Evolutionary conservation across 148 eudicot genomes (phyloP).

Genomic region (Arbutus unedo): DNA sequence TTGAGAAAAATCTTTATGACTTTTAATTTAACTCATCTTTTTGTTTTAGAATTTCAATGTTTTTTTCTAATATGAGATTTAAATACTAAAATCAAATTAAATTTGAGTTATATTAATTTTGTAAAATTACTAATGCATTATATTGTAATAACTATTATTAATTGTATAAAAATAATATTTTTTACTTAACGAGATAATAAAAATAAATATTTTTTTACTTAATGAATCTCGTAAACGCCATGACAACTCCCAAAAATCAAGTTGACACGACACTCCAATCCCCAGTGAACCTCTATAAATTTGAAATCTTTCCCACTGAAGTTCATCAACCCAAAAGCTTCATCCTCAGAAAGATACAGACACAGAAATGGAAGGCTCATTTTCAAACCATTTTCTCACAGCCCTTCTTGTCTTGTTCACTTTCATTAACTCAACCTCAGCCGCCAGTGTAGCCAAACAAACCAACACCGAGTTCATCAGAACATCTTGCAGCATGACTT

Average conservation of each 20-base stretch:
- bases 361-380: conserved; percentile 15
- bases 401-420: background rate
- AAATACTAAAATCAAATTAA: no score
- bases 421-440: background rate
- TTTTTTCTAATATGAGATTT: no score
- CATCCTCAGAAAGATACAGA: background rate
- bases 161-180: no score
- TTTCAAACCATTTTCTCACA: conserved; percentile 2
- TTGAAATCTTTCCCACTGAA: conserved; percentile 5
- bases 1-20: no score
- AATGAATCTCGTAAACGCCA: no score
- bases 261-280: background rate
- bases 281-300: background rate
- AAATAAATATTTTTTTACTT: no score
- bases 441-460: background rate
- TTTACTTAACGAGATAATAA: no score
- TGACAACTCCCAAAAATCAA: background rate
- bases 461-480: conserved; percentile 22
- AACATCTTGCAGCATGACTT: conserved; percentile 25
- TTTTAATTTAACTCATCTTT: no score
- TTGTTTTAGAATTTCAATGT: no score
- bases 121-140: no score
- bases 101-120: no score
- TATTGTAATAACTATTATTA: no score
- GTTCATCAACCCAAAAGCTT: background rate